Percentiles rank a stretch among this genome's conserved stretches.
Evolutionary conservation across 169 alveolate genomes (phyloP).

Genomic region (Plasmodium yoelii): DNA sequence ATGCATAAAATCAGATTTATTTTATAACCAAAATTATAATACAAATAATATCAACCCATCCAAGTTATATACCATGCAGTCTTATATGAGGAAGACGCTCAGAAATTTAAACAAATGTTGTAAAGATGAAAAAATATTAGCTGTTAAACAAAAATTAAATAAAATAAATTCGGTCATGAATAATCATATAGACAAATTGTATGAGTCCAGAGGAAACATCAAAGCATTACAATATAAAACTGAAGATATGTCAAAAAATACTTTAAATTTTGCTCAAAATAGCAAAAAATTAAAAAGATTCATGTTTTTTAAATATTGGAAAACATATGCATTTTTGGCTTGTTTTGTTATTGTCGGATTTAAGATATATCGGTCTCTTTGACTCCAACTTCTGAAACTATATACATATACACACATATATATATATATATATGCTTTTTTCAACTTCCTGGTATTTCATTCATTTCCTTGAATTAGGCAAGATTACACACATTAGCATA

Average conservation of each 20-base stretch:
- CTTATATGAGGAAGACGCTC: constrained; percentile 34
- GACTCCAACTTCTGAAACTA: not conserved
- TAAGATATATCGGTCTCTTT: constrained; percentile 64
- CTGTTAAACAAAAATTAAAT: constrained; percentile 70
- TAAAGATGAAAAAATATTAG: constrained; percentile 58
- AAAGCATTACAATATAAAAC: constrained; percentile 70
- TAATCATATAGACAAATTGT: constrained; percentile 63
- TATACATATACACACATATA: not conserved
- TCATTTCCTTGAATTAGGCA: too few species aligned
- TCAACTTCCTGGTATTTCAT: too few species aligned
- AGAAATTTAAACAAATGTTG: constrained; percentile 53
- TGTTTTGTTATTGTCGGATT: constrained; percentile 52
- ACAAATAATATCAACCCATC: constrained; percentile 31
- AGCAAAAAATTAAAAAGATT: constrained; percentile 65
- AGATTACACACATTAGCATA: too few species aligned
- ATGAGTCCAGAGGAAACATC: constrained; percentile 62
- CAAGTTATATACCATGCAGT: constrained; percentile 31
- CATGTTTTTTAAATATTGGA: constrained; percentile 66
- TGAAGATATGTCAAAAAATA: constrained; percentile 70
- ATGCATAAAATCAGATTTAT: constrained; percentile 43
- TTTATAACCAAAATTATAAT: constrained; percentile 41
- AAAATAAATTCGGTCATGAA: constrained; percentile 71
- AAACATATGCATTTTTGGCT: constrained; percentile 45
- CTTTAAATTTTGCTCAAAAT: constrained; percentile 70
- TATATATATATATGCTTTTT: too few species aligned